Evolutionary conservation across 2,329 filamentous ascomycete genomes (phyloP), one percentile per base, ranked within the genome.

Genomic region (Grosmannia serpens): DNA sequence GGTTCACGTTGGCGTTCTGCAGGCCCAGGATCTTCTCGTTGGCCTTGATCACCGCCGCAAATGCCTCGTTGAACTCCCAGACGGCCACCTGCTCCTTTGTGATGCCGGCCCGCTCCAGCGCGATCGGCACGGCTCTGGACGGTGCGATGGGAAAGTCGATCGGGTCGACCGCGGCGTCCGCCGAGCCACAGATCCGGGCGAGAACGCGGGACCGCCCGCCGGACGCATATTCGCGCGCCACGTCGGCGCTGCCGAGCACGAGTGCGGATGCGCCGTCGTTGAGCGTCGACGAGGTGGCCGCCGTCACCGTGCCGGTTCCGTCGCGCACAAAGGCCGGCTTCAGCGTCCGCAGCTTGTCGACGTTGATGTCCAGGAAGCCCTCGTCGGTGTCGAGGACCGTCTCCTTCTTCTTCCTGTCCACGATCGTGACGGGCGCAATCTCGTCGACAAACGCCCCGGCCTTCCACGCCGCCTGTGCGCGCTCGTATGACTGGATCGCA

Each of bases 21-120:
- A 96, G 81, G 50, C 87, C 89, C 38, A 96, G 81, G 62, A 95
- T 91, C 86, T 86, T 50, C 67, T 89, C 87, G 69, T 97, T 96
- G 49, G 92, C 91, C 70, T 94, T 91, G 72, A 96, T 94, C 33
- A 96, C 91, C 5, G 89, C 89, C 31, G 94, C 92, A 70, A 99
- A 99, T 0, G 94, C 94, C 75, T 99, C 94, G 72, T 99, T 99
- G 73, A 99, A 96, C 71, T 97, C 94, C 92, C 94, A 97, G 26
- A 96, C 77, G 6, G 92, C 86, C 52, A 99, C 90, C 71, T 97
- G 88, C 53, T 95, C 87, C 73, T 91, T 90, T 63, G 84, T 89
- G 64, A 99, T 91, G 13, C 92, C 91, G 1, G 94, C 94, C 59
- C 91, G 82, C 72, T 91, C 82, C 55, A 99, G 79, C 13, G 91